Base-by-base conservation (phyloP, 2,329 filamentous ascomycete genomes). In the Fusarium subglutinans region DNA sequence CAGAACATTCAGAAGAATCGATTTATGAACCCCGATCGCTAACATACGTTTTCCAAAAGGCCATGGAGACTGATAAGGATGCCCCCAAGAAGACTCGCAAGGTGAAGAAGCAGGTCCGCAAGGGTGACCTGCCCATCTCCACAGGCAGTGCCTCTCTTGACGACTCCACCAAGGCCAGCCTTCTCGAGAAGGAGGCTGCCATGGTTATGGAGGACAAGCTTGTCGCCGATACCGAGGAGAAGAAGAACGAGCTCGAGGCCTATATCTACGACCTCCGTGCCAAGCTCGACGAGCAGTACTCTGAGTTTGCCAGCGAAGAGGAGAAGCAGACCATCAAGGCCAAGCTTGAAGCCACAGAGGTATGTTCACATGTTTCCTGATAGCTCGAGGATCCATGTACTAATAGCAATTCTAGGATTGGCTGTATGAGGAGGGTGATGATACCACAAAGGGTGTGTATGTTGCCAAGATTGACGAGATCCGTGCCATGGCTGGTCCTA, bases 121-220 rank as follows among this genome's bases (percentile, higher is more conserved):
- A 98, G 89, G 96, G 96, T 76, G 96, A 98, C 77, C 89, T 99
- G 63, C 94, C 95, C 72, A 92, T 99, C 76, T 91, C 93, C 66
- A 89, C 93, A 70, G 95, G 92, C 75, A 98, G 95, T 53, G 90
- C 93, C 55, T 93, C 94, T 43, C 88, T 98, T 65, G 95, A 98
- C 72, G 83, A 90, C 56, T 78, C 87, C 22, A 82, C 86, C 81
- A 96, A 93, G 88, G 86, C 91, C 70, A 80, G 87, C n/a, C 87
- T 91, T 75, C 84, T 88, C 57, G 96, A 99, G 89, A 92, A 92
- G 83, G 96, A 99, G 86, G 89, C 91, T 76, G 83, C 91, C 78
- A 98, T 99, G 96, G 91, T 95, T 78, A 96, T 97, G 91, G 95
- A 98, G 85, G 96, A 99, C 87, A 99, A 98, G 90, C 92, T 98